These are phyloP conservation scores for Eimeria praecox DNA, from an alignment of 169 alveolate genomes.

Conservation along the genomic window DNA sequence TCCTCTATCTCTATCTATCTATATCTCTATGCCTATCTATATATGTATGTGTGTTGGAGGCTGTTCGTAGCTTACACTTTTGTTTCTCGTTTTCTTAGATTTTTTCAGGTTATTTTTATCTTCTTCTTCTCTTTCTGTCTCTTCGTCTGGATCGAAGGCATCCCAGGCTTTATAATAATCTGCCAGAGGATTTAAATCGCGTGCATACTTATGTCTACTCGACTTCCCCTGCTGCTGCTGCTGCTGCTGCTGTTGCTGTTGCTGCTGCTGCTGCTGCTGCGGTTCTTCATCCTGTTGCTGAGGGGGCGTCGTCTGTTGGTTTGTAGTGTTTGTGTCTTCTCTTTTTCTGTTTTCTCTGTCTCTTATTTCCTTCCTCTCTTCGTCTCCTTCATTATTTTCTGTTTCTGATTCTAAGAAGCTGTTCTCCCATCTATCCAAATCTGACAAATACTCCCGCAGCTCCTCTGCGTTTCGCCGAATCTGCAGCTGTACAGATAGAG, in stretches of 20 bases:
- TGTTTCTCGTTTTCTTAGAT: neutral
- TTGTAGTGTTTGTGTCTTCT: neutral
- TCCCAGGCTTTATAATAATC: conserved; percentile 69
- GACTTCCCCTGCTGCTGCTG: conserved; percentile 3
- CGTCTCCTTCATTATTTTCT: neutral
- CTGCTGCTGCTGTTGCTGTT: neutral
- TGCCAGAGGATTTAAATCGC: conserved; percentile 19
- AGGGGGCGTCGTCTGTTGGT: neutral
- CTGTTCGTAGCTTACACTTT: neutral
- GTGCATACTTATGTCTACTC: neutral
- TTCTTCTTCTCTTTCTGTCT: neutral
- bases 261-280: conserved; percentile 54
- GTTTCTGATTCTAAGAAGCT: neutral
- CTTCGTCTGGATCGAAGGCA: conserved; percentile 30
- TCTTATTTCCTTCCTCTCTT: neutral
- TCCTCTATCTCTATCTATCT: no score
- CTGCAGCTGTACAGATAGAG: conserved; percentile 52
- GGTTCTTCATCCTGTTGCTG: neutral
- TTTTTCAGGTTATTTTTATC: no score
- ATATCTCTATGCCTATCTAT: no score
- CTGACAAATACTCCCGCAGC: conserved; percentile 25
- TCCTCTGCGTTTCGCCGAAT: conserved; percentile 68
- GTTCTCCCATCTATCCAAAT: neutral
- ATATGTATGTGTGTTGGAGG: neutral
- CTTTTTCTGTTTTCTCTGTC: neutral